These are phyloP conservation scores for Diplodia seriata DNA, from an alignment of 2,329 filamentous ascomycete species.

Conservation along the genomic window DNA sequence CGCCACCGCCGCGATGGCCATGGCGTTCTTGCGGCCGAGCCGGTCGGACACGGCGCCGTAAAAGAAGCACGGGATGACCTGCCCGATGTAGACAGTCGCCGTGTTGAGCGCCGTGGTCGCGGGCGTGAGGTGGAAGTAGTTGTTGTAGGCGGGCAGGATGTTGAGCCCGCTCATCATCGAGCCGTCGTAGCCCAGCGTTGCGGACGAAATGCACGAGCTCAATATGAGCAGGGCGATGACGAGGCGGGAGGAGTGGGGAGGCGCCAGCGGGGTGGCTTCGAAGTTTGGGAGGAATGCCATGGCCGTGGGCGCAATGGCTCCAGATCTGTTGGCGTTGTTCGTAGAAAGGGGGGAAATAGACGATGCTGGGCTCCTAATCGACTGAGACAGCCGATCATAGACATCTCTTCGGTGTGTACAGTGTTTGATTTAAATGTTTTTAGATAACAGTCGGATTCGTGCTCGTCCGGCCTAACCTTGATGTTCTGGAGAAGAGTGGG, in stretches of 20 bases:
- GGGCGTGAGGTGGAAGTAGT: conserved; percentile 63
- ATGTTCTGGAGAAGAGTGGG: conserved; percentile 13
- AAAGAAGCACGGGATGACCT: conserved; percentile 54
- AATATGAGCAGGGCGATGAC: conserved; percentile 15
- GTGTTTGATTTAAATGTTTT: neutral
- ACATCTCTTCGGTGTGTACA: neutral
- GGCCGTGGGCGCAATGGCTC: neutral
- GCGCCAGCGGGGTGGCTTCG: neutral
- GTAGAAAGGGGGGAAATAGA: neutral
- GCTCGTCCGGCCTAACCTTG: too few relatives aligned
- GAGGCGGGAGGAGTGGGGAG: neutral
- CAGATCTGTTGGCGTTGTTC: too few relatives aligned
- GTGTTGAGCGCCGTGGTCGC: conserved; percentile 63
- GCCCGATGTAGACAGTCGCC: conserved; percentile 62
- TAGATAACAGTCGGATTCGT: neutral
- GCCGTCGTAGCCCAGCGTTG: conserved; percentile 46
- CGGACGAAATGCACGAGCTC: conserved; percentile 17
- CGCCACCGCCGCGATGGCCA: conserved; percentile 52
- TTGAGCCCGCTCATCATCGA: conserved; percentile 65
- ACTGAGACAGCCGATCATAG: neutral
- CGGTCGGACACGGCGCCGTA: conserved; percentile 53
- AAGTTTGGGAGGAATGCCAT: conserved; percentile 6
- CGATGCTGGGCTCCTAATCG: neutral
- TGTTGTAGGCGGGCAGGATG: conserved; percentile 62
- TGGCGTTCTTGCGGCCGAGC: conserved; percentile 53